Conservation (phyloP, 306 rosid species). For the Citrullus amarus region DNA sequence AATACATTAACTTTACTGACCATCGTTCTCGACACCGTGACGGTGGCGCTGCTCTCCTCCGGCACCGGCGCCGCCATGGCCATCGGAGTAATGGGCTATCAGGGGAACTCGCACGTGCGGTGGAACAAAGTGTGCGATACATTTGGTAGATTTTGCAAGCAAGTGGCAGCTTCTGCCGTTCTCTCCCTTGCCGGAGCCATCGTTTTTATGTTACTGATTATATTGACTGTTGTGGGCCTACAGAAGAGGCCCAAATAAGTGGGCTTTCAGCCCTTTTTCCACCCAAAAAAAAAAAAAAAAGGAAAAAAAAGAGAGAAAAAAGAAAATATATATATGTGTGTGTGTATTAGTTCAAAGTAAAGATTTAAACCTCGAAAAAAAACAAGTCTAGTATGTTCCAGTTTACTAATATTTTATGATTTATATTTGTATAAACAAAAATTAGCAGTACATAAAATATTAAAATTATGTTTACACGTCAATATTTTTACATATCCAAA, state of each 20-base stretch:
- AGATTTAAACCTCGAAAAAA: too few species aligned
- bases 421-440: too few species aligned
- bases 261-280: neutral
- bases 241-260: constrained; percentile 7
- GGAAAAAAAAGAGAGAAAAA: too few species aligned
- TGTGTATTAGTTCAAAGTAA: too few species aligned
- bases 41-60: constrained; percentile 67
- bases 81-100: constrained; percentile 35
- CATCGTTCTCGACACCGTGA: constrained; percentile 27
- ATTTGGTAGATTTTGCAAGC: constrained; percentile 44
- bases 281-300: too few species aligned
- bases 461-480: too few species aligned
- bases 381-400: too few species aligned
- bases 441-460: too few species aligned
- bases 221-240: constrained; percentile 20
- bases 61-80: constrained; percentile 46
- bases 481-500: too few species aligned
- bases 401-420: too few species aligned
- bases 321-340: too few species aligned
- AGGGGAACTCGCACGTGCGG: constrained; percentile 60
- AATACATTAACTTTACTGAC: constrained; percentile 9
- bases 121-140: constrained; percentile 69
- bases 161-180: constrained; percentile 25
- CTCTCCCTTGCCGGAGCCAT: constrained; percentile 37
- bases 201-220: constrained; percentile 29